Evolutionary conservation across 2,329 filamentous ascomycete species (phyloP).

Genomic region (Annulohypoxylon truncatum): DNA sequence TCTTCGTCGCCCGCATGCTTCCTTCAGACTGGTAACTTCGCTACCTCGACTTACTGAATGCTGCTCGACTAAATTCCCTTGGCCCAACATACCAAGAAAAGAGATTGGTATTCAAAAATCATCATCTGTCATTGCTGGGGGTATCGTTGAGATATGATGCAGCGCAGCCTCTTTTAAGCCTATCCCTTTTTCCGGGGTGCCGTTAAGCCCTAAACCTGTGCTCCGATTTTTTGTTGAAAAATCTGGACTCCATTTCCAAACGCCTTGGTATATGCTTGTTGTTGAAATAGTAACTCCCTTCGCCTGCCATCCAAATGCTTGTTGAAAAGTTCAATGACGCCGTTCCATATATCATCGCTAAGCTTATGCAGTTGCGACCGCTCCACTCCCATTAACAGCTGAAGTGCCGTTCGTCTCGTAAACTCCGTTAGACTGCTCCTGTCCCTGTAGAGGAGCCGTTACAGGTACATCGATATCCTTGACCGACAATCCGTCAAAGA

Average conservation of each 20-base stretch:
- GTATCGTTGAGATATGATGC: slow-evolving; percentile 58
- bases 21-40: slow-evolving; percentile 3
- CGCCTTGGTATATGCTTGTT: slow-evolving; percentile 52
- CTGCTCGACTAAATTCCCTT: background rate
- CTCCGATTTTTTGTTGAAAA: slow-evolving; percentile 52
- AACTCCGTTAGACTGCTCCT: slow-evolving; percentile 47
- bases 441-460: slow-evolving; percentile 34
- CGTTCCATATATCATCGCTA: slow-evolving; percentile 42
- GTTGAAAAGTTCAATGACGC: slow-evolving; percentile 52
- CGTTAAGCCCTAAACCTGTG: slow-evolving; percentile 43
- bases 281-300: slow-evolving; percentile 49
- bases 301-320: slow-evolving; percentile 45
- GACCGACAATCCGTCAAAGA: slow-evolving; percentile 84
- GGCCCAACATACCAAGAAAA: slow-evolving; percentile 13
- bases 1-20: background rate
- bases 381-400: slow-evolving; percentile 35
- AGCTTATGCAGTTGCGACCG: slow-evolving; percentile 33
- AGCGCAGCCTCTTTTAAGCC: slow-evolving; percentile 45
- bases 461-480: slow-evolving; percentile 67
- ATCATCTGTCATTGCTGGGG: slow-evolving; percentile 46
- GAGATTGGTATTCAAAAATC: slow-evolving; percentile 19
- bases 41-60: slow-evolving; percentile 1
- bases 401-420: slow-evolving; percentile 44
- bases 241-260: slow-evolving; percentile 47
- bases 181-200: slow-evolving; percentile 45